Percentiles rank a stretch among this genome's conserved stretches.
These are phyloP conservation scores for Plenodomus biglobosus DNA, from an alignment of 2,329 filamentous ascomycete genomes.

Conservation along the genomic window DNA sequence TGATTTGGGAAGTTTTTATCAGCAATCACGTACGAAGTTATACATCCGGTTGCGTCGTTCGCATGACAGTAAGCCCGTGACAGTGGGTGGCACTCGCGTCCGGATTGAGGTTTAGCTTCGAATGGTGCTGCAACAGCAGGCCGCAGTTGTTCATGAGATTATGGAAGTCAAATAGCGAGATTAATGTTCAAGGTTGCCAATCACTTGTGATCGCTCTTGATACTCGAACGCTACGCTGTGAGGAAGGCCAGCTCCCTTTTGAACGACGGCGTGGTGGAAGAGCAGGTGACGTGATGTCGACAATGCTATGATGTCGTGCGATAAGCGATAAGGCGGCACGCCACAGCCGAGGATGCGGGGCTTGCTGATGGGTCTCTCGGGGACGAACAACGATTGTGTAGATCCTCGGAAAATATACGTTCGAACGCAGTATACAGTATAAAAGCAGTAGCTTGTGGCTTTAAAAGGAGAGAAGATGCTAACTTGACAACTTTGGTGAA, in stretches of 20 bases:
- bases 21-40: neutral
- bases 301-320: conserved; percentile 1
- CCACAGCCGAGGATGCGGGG: conserved; percentile 24
- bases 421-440: neutral
- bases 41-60: conserved; percentile 2
- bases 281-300: conserved; percentile 24
- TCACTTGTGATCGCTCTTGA: neutral
- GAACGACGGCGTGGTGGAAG: conserved; percentile 9
- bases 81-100: neutral
- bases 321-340: conserved; percentile 27
- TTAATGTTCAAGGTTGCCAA: neutral
- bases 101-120: neutral
- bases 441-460: neutral
- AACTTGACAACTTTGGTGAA: neutral
- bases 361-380: conserved; percentile 1
- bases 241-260: conserved; percentile 10
- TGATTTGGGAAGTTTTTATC: neutral
- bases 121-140: neutral
- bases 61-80: neutral
- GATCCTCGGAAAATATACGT: neutral
- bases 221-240: neutral
- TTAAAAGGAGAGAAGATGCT: neutral
- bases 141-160: neutral
- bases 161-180: neutral
- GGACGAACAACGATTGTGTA: neutral